Evolutionary conservation across 306 rosid species (phyloP).

Genomic region (Parietaria judaica): DNA sequence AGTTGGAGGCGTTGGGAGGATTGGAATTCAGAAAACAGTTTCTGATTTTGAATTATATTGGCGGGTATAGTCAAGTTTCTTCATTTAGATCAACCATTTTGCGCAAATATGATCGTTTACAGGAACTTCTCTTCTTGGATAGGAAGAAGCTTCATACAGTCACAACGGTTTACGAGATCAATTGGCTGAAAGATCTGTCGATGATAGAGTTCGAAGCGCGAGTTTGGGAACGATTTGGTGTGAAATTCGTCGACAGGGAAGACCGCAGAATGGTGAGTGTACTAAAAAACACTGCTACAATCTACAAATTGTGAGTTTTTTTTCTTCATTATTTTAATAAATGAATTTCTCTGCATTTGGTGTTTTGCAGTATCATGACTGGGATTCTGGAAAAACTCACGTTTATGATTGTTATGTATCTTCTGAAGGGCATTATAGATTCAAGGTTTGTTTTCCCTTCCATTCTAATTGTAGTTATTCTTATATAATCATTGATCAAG

Average conservation of each 20-base stretch:
- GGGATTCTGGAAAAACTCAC: conserved; percentile 51
- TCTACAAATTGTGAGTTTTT: too few species aligned
- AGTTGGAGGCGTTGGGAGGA: conserved; percentile 51
- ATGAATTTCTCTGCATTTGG: neutral
- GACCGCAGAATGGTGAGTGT: conserved; percentile 32
- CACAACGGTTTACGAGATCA: conserved; percentile 17
- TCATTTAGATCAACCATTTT: too few species aligned
- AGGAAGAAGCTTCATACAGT: conserved; percentile 25
- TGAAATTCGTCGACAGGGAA: neutral
- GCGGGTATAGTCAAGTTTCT: conserved; percentile 30
- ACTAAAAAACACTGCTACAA: neutral
- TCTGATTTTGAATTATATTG: conserved; percentile 47
- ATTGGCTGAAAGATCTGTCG: conserved; percentile 18
- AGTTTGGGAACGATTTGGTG: conserved; percentile 33
- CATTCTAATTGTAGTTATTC: too few species aligned
- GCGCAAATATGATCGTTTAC: too few species aligned
- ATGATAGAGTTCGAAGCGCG: conserved; percentile 32
- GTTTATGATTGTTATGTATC: conserved; percentile 47
- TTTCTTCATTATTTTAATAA: neutral
- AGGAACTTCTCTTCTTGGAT: neutral
- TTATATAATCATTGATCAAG: too few species aligned
- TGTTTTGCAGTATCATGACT: conserved; percentile 22
- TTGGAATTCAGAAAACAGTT: conserved; percentile 66
- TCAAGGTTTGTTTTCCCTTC: conserved; percentile 46
- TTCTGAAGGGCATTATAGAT: conserved; percentile 37